Percentiles rank a stretch among this genome's conserved stretches.
phyloP scores from a whole-genome alignment of 352 stramenopile genomes.

The Globisporangium paddicum region DNA sequence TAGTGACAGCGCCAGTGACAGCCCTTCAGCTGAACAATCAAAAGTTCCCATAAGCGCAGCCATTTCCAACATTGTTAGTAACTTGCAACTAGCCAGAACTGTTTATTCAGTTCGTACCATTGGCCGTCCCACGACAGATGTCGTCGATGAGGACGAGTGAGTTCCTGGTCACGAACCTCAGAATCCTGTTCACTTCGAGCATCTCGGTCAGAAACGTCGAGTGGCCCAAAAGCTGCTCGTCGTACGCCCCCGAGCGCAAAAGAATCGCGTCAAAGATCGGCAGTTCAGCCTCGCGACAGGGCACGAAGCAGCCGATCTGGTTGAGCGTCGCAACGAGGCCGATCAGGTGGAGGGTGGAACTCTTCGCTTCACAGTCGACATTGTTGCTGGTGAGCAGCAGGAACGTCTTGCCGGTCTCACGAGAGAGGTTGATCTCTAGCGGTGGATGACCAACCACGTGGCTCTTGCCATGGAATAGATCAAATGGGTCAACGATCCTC shows the following conservation, averaged over 20 bases:
- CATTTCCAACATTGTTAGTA: not conserved
- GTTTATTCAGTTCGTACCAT: conserved; percentile 19
- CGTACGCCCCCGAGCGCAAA: conserved; percentile 34
- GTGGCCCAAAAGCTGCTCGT: conserved; percentile 38
- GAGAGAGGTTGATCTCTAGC: conserved; percentile 10
- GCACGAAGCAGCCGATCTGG: conserved; percentile 62
- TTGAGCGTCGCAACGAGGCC: conserved; percentile 36
- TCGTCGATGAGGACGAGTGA: conserved; percentile 54
- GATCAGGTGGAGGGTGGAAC: conserved; percentile 16
- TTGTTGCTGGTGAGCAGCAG: conserved; percentile 19
- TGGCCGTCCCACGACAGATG: conserved; percentile 40
- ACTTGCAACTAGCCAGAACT: not conserved
- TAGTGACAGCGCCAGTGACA: conserved; percentile 25
- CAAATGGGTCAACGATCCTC: conserved; percentile 22
- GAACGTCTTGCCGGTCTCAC: conserved; percentile 16
- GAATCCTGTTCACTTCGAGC: conserved; percentile 36
- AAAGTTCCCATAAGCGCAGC: not conserved
- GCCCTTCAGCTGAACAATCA: conserved; percentile 21
- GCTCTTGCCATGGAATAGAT: not conserved
- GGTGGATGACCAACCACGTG: not conserved
- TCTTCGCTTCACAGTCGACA: not conserved
- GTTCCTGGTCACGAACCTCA: conserved; percentile 19
- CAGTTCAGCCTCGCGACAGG: conserved; percentile 30
- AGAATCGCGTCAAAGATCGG: conserved; percentile 41
- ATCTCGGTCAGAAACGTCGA: conserved; percentile 61